phyloP scores from a whole-genome alignment of 2,329 filamentous ascomycete species.

The Aspergillus chevalieri region DNA sequence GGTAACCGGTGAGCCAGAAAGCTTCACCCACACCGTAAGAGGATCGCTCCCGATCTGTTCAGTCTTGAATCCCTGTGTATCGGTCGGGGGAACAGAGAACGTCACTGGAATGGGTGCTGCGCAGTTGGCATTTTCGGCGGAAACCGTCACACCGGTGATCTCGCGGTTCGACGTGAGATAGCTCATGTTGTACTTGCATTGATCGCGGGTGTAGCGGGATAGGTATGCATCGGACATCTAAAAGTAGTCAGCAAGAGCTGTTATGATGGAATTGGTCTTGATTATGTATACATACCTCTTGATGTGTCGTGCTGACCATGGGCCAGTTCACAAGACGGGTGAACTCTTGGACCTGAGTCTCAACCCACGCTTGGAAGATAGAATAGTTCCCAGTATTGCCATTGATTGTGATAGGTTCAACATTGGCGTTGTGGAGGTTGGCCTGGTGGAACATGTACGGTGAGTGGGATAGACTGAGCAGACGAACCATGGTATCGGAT shows the following conservation, averaged over 20 bases:
- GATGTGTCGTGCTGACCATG: conserved; percentile 51
- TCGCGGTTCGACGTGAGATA: conserved; percentile 41
- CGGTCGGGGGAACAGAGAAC: conserved; percentile 42
- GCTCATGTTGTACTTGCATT: conserved; percentile 45
- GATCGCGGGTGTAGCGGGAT: conserved; percentile 49
- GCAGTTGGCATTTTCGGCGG: conserved; percentile 47
- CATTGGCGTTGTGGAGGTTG: conserved; percentile 51
- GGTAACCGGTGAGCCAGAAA: conserved; percentile 42
- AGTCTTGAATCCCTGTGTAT: conserved; percentile 39
- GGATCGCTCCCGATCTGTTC: conserved; percentile 54
- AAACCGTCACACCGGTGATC: conserved; percentile 49
- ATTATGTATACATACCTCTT: conserved; percentile 37
- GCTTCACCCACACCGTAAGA: conserved; percentile 45
- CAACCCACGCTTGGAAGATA: conserved; percentile 54
- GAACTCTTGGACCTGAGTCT: conserved; percentile 50
- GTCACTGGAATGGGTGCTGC: conserved; percentile 50
- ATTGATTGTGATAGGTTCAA: conserved; percentile 44
- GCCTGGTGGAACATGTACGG: conserved; percentile 61
- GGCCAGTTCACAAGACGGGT: conserved; percentile 50
- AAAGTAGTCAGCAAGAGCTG: not conserved
- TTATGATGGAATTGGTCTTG: not conserved
- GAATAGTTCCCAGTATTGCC: conserved; percentile 43
- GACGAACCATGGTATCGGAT: conserved; percentile 50
- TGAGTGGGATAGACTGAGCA: conserved; percentile 52
- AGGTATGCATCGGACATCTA: conserved; percentile 46